A percentile compares a stretch with the other conserved stretches of the same genome.
phyloP scores from a whole-genome alignment of 2,329 filamentous ascomycete genomes.

The Epichloe elymi region DNA sequence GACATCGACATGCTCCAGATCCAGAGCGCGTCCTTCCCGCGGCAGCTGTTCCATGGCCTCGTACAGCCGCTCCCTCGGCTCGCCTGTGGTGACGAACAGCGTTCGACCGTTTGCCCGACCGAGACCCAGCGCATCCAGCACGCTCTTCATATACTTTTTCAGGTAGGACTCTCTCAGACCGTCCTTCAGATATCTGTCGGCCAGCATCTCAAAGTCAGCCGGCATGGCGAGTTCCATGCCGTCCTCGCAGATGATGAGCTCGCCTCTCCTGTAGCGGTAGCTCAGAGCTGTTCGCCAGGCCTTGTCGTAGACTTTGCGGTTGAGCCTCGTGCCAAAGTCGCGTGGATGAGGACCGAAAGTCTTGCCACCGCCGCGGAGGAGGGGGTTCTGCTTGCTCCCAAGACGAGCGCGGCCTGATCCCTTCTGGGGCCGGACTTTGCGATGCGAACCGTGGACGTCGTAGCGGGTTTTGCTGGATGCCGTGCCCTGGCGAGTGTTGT shows the following conservation, averaged over 20 bases:
- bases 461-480: constrained; percentile 69
- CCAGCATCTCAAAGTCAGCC: constrained; percentile 32
- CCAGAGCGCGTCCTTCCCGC: constrained; percentile 55
- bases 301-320: constrained; percentile 83
- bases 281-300: constrained; percentile 90
- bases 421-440: constrained; percentile 79
- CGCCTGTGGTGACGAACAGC: constrained; percentile 61
- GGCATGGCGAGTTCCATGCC: constrained; percentile 54
- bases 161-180: constrained; percentile 43
- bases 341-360: constrained; percentile 80
- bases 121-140: constrained; percentile 60
- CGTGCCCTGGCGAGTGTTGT: constrained; percentile 75
- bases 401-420: constrained; percentile 68
- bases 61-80: constrained; percentile 48
- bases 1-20: constrained; percentile 74
- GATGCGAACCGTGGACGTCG: constrained; percentile 72
- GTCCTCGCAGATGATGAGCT: constrained; percentile 75
- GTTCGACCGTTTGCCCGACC: constrained; percentile 55
- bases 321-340: constrained; percentile 76
- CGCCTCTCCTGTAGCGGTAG: constrained; percentile 77
- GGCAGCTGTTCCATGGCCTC: constrained; percentile 50
- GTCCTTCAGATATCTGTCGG: constrained; percentile 29
- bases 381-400: constrained; percentile 69
- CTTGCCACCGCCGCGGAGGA: constrained; percentile 76
- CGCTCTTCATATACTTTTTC: constrained; percentile 48